Evolutionary conservation across 495 filamentous ascomycete genomes (phyloP), one percentile per base, ranked within the genome.

Genomic region (Neurospora sp.): DNA sequence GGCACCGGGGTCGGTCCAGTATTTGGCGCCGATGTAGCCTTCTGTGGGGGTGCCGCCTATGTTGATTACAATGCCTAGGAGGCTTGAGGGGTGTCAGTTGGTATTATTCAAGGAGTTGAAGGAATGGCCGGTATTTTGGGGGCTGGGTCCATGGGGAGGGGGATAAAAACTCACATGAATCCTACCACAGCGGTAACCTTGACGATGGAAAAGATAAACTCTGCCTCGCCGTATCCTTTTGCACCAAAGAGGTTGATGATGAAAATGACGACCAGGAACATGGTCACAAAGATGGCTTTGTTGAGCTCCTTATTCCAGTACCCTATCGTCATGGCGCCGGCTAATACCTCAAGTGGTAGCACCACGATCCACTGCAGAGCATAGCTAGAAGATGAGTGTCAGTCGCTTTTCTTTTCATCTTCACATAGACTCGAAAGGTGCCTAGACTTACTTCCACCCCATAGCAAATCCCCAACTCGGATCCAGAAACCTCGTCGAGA

Each of bases 401-500:
- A 62, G 54, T 37, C 54, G 14, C 16, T 7, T 66, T 35, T 4
- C 5, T 9, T 62, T 62, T 62, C 6, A 16, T 7, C 27, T 66
- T 38, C 1, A 1, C 35, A 31, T 5, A 4, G 18, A 42, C n/a
- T 39, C 3, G 46, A 69, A n/a, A 23, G 31, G 62, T 73, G 70
- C 14, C 69, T 10, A 8, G 31, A 87, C 84, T 78, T 77, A 90
- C 86, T 97, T 97, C 95, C 94, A 98, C 38, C 96, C 96, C 93
- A 97, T 97, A 46, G 96, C 95, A 79, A 98, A 98, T 5, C 96
- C 96, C 96, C 95, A 98, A 12, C 92, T 92, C 9, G 95, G 95
- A 77, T 98, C 94, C 35, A 98, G 77, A 81, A 98, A 98, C 39
- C 95, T 88, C 54, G 93, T 97, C 42, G 94, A 97, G 81, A 92